These are phyloP conservation scores for Austroboletus festivus DNA, from an alignment of 768 basidiomycete species.

Conservation along the genomic window DNA sequence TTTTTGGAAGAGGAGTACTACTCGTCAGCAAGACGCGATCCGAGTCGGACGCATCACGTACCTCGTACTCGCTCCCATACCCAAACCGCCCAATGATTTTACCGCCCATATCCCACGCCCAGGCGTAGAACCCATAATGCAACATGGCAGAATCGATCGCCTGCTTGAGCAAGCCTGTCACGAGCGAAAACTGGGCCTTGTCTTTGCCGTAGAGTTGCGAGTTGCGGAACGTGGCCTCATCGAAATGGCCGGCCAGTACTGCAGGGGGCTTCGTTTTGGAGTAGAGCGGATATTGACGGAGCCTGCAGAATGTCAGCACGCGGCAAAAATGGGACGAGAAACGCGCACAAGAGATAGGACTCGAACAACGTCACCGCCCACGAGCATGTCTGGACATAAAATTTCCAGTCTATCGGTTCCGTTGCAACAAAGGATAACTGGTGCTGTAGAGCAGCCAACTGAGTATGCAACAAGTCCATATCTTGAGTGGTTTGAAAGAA, in stretches of 20 bases:
- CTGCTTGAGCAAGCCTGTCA: slow-evolving; percentile 75
- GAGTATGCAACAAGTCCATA: slow-evolving; percentile 64
- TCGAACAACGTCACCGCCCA: slow-evolving; percentile 84
- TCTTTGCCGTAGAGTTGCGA: slow-evolving; percentile 90
- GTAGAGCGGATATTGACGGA: slow-evolving; percentile 85
- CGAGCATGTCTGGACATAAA: slow-evolving; percentile 74
- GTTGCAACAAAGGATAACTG: slow-evolving; percentile 69
- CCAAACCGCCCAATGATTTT: slow-evolving; percentile 47
- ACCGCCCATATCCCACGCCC: slow-evolving; percentile 75
- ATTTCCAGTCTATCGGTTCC: slow-evolving; percentile 76
- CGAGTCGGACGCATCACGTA: slow-evolving; percentile 24
- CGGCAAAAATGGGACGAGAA: slow-evolving; percentile 11
- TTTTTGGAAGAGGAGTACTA: too few species aligned
- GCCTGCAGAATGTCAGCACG: slow-evolving; percentile 19
- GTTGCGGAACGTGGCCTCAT: slow-evolving; percentile 72
- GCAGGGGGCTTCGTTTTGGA: slow-evolving; percentile 70
- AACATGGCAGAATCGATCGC: slow-evolving; percentile 65
- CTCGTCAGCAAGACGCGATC: not conserved
- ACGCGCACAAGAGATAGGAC: slow-evolving; percentile 82
- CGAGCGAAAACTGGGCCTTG: slow-evolving; percentile 80
- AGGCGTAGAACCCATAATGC: slow-evolving; percentile 75
- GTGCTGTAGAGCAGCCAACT: slow-evolving; percentile 54
- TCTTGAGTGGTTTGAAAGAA: not conserved
- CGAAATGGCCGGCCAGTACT: slow-evolving; percentile 67
- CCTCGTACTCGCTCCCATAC: slow-evolving; percentile 72